Evolutionary conservation across 176 grass and related monocot species (phyloP), one percentile per base, ranked within the genome.

Genomic region (Phoenix roebelenii): DNA sequence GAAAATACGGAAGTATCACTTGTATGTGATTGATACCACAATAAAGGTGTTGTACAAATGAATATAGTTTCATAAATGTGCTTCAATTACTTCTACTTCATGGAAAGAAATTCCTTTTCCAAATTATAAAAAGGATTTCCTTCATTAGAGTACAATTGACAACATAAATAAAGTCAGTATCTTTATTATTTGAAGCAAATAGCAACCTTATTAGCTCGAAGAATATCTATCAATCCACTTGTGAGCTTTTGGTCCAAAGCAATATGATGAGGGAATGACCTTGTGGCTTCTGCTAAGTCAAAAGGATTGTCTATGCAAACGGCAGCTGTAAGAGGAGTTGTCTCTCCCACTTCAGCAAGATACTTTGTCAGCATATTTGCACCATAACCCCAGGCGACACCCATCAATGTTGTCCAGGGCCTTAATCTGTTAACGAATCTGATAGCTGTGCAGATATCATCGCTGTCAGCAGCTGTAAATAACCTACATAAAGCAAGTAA

Each of bases 401-500:
- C 65, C 78, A 97, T 87, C 18, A 97, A 51, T 60, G 92, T 85
- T 61, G 87, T 80, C 92, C 92, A 97, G 51, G 87, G 83, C 55
- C 92, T 72, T 70, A 85, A 64, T 23, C 54, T 75, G 66, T 81
- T 90, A 61, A 97, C 54, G 53, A 83, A 97, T 50, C 59, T 65
- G 54, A 90, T 52, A 26, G 64, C 76, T 67, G 83, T 80, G 65
- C 64, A 64, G 69, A 97, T 67, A 82, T 97, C 92, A 72, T 97
- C 92, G 75, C 92, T 90, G 69, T 97, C 92, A 85, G 92, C 92
- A 49, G 83, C 92, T 82, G 92, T 88, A 77, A 97, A 97, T 88
- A 97, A 90, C 86, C 92, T 97, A 79, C 79, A 93, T 70, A 71
- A 44, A 87, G 74, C 75, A 90, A 74, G 50, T 65, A 73, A 53